phyloP scores from a whole-genome alignment of 129 eudicot genomes.

The Artemisia argyi region DNA sequence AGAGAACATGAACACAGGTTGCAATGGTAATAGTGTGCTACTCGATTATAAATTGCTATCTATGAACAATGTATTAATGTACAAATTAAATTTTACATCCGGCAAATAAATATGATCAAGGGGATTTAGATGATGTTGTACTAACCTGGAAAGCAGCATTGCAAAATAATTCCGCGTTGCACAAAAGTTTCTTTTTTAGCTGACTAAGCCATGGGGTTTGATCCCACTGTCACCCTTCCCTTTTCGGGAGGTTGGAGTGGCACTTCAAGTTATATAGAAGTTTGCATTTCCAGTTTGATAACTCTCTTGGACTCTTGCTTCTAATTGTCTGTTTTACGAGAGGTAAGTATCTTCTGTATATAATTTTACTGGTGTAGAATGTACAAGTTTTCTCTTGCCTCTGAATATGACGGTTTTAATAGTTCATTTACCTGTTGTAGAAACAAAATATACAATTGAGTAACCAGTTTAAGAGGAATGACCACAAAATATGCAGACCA shows the following conservation, averaged over 20 bases:
- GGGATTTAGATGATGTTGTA: neutral
- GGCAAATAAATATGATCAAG: neutral
- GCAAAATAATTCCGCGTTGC: constrained; percentile 69
- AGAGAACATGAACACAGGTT: neutral
- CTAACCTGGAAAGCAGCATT: constrained; percentile 82
- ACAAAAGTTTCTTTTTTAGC: neutral
- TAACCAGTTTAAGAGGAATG: neutral
- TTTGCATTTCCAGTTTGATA: constrained; percentile 31
- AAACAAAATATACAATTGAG: neutral
- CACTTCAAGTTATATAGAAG: no score
- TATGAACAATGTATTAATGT: neutral
- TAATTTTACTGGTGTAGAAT: constrained; percentile 35
- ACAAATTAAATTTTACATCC: neutral
- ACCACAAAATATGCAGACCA: neutral
- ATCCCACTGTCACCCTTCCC: no score
- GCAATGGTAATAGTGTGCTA: neutral
- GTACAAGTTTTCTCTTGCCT: constrained; percentile 71
- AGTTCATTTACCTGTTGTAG: constrained; percentile 57
- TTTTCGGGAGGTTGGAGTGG: no score
- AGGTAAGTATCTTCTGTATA: constrained; percentile 40
- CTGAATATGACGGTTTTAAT: constrained; percentile 65
- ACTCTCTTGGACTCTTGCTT: constrained; percentile 26
- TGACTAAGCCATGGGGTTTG: no score
- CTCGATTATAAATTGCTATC: neutral
- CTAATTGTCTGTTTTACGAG: constrained; percentile 29